Evolutionary conservation across 2,329 filamentous ascomycete genomes (phyloP), one percentile per base, ranked within the genome.

Genomic region (Cryoendolithus antarcticus): DNA sequence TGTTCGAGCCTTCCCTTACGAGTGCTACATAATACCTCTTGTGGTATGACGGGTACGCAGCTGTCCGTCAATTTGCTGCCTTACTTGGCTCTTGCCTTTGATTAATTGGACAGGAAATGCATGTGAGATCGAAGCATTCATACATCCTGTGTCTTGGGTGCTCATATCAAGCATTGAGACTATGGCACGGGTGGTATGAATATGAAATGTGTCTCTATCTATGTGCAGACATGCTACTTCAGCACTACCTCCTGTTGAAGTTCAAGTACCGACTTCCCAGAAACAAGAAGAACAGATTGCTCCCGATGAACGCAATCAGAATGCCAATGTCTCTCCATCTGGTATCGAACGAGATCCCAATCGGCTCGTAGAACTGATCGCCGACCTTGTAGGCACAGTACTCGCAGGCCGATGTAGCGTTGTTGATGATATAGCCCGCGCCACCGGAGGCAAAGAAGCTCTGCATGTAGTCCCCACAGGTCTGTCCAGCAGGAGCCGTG

Each of bases 271-370:
- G 53, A 39, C 59, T 60, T 46, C 68, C 72, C 38, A 77, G 42
- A 49, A 78, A 76, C 44, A 80, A 51, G 35, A 79, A 62, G 12
- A 83, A 71, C 52, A 91, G 55, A 58, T 93, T 93, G 55, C 79
- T 86, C 9, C 63, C 83, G 38, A 93, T 71, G 54, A 86, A 93
- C 1, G 78, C 80, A 27, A 73, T 49, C 49, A 80, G 80, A 45
- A 93, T 93, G 2, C 85, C 86, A 41, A 91, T 46, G 50, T 94
- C 85, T 40, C 86, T 73, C 86, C 86, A 93, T 10, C 86, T 67
- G 47, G 82, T 62, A 32, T 65, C 63, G 51, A 80, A 93, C 2
- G 63, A 65, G 52, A 93, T 72, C 2, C 72, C 70, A 11, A 93
- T 69, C 0, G 74, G 69, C 38, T 65, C 55, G 55, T 83, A 93